phyloP scores from a whole-genome alignment of 768 basidiomycete species.

The Lactifluus echinatus region DNA sequence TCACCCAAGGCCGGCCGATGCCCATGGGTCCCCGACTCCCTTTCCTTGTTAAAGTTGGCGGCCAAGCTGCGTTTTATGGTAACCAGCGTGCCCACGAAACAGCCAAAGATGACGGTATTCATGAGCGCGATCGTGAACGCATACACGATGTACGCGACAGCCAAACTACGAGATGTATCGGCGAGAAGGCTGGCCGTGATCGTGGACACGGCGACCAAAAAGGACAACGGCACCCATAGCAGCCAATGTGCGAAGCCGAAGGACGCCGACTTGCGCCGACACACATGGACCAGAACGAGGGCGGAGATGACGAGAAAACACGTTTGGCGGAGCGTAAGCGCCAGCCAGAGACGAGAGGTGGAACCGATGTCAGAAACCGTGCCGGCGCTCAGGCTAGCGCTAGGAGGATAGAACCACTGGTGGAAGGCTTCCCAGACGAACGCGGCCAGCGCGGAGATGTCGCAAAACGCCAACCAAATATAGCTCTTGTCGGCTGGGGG shows the following conservation, averaged over 20 bases:
- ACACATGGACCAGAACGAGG: slow-evolving; percentile 60
- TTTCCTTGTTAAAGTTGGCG: slow-evolving; percentile 40
- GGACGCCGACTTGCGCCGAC: slow-evolving; percentile 58
- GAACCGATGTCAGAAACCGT: slow-evolving; percentile 41
- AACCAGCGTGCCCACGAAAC: slow-evolving; percentile 53
- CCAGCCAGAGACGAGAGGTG: slow-evolving; percentile 59
- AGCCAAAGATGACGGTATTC: slow-evolving; percentile 47
- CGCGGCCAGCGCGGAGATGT: slow-evolving; percentile 49
- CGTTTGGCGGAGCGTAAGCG: slow-evolving; percentile 56
- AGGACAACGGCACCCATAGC: slow-evolving; percentile 56
- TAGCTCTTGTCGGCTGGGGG: slow-evolving; percentile 63
- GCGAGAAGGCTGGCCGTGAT: slow-evolving; percentile 50
- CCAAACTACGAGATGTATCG: slow-evolving; percentile 44
- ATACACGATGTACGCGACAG: slow-evolving; percentile 54
- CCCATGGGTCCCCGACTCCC: slow-evolving; percentile 31
- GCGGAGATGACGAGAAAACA: slow-evolving; percentile 54
- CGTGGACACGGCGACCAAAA: slow-evolving; percentile 50
- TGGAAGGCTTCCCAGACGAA: slow-evolving; percentile 60
- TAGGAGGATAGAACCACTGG: slow-evolving; percentile 41
- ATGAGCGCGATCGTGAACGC: slow-evolving; percentile 42
- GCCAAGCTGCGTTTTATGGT: slow-evolving; percentile 58
- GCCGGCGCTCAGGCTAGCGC: neutral
- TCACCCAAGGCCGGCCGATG: no score
- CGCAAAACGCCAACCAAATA: slow-evolving; percentile 63
- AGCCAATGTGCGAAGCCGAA: slow-evolving; percentile 68